phyloP scores from a whole-genome alignment of 73 alveolate species.

The Paramecium biaurelia region DNA sequence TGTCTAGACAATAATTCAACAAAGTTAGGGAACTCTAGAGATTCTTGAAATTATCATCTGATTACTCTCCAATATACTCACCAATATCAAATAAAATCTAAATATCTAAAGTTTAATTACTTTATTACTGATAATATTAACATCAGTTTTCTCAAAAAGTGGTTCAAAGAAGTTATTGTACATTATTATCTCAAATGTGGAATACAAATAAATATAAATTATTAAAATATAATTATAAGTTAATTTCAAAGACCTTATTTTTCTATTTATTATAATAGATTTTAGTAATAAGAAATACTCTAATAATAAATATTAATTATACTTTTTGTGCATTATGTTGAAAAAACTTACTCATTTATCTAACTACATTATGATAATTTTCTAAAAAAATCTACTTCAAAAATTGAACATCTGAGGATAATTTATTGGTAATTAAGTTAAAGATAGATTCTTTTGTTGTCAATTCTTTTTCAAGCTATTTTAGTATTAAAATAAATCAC shows the following conservation, averaged over 20 bases:
- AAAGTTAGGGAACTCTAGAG: neutral
- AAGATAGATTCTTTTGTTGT: neutral
- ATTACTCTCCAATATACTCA: neutral
- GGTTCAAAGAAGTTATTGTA: conserved; percentile 29
- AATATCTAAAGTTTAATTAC: neutral
- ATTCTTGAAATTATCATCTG: neutral
- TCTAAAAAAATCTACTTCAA: neutral
- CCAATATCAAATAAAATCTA: conserved; percentile 15
- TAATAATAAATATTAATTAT: neutral
- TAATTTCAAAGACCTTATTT: neutral
- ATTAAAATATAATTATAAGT: neutral
- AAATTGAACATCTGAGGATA: neutral
- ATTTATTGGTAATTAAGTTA: neutral
- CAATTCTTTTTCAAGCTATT: neutral
- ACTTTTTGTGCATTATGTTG: neutral
- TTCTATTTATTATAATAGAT: neutral
- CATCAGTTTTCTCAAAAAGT: neutral
- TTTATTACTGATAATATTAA: neutral
- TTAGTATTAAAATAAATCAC: neutral
- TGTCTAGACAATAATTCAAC: neutral
- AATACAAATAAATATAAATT: neutral
- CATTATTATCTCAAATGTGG: neutral
- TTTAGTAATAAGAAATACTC: neutral
- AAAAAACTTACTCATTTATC: neutral
- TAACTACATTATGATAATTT: neutral